Percentiles rank a stretch among this genome's conserved stretches.
Conservation (phyloP, 2,329 filamentous ascomycete species). For the Hysterium pulicare region DNA sequence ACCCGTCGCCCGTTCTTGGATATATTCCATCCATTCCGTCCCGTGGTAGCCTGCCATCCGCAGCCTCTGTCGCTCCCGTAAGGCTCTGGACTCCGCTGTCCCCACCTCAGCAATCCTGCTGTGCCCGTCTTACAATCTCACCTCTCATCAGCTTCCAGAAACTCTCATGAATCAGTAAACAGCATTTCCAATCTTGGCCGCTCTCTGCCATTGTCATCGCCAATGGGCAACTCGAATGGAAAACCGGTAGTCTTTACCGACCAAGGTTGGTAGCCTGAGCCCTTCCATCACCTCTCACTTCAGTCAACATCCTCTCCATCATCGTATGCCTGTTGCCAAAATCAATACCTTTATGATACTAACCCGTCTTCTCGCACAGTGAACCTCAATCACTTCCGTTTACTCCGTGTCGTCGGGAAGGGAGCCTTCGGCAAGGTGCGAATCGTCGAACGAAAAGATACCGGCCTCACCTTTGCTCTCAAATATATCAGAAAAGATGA, state of each 20-base stretch:
- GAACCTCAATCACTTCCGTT: slow-evolving; percentile 94
- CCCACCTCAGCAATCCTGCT: slow-evolving; percentile 1
- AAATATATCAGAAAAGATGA: slow-evolving; percentile 99
- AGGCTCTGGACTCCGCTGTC: neutral
- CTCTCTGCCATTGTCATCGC: slow-evolving; percentile 23
- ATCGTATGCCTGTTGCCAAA: slow-evolving; percentile 1
- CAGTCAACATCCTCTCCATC: neutral
- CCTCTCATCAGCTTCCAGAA: neutral
- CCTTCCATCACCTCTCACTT: slow-evolving; percentile 1
- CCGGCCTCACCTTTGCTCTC: slow-evolving; percentile 85
- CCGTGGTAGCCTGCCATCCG: neutral
- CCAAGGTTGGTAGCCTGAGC: slow-evolving; percentile 64
- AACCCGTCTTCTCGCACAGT: slow-evolving; percentile 52
- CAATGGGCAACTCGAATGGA: slow-evolving; percentile 93
- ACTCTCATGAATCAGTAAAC: slow-evolving; percentile 25
- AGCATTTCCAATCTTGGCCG: slow-evolving; percentile 11
- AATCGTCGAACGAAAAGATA: slow-evolving; percentile 97
- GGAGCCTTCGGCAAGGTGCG: slow-evolving; percentile 98
- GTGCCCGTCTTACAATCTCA: neutral
- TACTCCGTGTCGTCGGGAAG: slow-evolving; percentile 92
- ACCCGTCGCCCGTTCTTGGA: slow-evolving; percentile 1
- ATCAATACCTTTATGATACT: slow-evolving; percentile 8
- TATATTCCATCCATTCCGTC: slow-evolving; percentile 6
- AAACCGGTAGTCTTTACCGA: slow-evolving; percentile 90
- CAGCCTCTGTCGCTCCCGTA: neutral